A percentile compares a stretch with the other conserved stretches of the same genome.
phyloP scores from a whole-genome alignment of 2,329 filamentous ascomycete genomes.

The Penicillium brevicompactum region DNA sequence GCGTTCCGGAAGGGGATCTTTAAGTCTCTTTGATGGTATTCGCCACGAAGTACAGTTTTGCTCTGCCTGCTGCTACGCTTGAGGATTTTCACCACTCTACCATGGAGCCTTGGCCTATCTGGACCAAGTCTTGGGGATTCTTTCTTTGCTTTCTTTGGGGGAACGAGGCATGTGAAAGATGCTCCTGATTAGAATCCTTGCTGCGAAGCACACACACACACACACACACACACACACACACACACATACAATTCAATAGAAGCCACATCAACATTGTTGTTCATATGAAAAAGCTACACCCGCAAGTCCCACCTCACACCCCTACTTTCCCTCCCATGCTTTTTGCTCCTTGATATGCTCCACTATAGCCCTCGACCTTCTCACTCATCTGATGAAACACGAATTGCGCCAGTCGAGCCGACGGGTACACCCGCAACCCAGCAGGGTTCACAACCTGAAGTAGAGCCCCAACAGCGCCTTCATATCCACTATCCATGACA shows the following conservation, averaged over 20 bases:
- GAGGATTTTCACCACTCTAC: too few species aligned
- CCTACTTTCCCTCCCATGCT: background rate
- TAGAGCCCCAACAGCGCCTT: constrained; percentile 44
- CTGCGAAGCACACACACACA: too few species aligned
- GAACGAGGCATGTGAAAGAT: too few species aligned
- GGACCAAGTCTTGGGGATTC: too few species aligned
- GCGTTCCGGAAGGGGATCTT: constrained; percentile 20
- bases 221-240: too few species aligned
- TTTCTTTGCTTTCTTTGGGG: too few species aligned
- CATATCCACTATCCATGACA: constrained; percentile 47
- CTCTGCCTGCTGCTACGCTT: too few species aligned
- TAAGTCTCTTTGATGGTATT: background rate
- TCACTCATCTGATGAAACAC: constrained; percentile 43
- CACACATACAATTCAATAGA: too few species aligned
- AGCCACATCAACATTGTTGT: background rate
- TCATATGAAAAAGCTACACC: background rate
- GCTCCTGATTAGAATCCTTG: background rate
- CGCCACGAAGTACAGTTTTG: too few species aligned
- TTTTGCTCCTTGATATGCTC: constrained; percentile 37
- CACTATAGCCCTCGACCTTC: constrained; percentile 40
- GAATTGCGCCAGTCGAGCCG: constrained; percentile 45
- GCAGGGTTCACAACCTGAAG: constrained; percentile 40
- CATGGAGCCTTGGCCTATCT: background rate
- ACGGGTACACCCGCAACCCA: constrained; percentile 35
- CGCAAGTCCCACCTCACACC: background rate